Evolutionary conservation across 352 stramenopile genomes (phyloP), one percentile per base, ranked within the genome.

Genomic region (Phytophthora pseudosyringae): DNA sequence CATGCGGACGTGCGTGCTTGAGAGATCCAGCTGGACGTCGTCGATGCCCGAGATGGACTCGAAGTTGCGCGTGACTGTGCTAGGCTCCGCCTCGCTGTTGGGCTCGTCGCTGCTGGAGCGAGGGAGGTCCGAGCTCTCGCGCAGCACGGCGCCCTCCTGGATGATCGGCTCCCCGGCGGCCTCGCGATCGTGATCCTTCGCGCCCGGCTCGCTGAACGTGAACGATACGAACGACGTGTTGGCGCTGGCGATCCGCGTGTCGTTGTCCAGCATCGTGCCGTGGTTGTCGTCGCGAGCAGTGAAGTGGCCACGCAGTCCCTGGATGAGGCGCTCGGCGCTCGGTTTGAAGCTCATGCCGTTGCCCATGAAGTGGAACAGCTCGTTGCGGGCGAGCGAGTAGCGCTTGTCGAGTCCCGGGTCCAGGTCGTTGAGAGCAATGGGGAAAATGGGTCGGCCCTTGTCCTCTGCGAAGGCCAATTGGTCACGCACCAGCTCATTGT

Each of bases 381-480:
- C 81, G 45, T 86, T 93, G 11, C 88, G 78, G 18, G 86, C 83
- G 1, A 95, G 76, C 31, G 88, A 93, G 57, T 95, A 95, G 43
- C 82, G 79, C 49, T 93, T 90, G 71, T 92, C 87, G 0, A 92
- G 78, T 0, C 80, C 85, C 5, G 90, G 70, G 18, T 86, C 72
- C 6, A 94, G 33, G n/a, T 94, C 81, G 41, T 92, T 92, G 11
- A 94, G 61, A n/a, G 87, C 70, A 31, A 96, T 66, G 0, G 88
- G 88, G 62, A 91, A 92, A 64, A 96, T 94, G 1, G 86, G 83
- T 4, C 86, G 83, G 0, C 76, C 78, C 64, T 95, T 95, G 71
- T 95, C 87, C 46, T 95, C 87, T 4, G 87, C 87, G 54, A 92
- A 93, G 15, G 85, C 87, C 18, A 95, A 69, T 45, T 95, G 87